Evolutionary conservation across 2,329 filamentous ascomycete genomes (phyloP).

Genomic region (Venturia carpophila): DNA sequence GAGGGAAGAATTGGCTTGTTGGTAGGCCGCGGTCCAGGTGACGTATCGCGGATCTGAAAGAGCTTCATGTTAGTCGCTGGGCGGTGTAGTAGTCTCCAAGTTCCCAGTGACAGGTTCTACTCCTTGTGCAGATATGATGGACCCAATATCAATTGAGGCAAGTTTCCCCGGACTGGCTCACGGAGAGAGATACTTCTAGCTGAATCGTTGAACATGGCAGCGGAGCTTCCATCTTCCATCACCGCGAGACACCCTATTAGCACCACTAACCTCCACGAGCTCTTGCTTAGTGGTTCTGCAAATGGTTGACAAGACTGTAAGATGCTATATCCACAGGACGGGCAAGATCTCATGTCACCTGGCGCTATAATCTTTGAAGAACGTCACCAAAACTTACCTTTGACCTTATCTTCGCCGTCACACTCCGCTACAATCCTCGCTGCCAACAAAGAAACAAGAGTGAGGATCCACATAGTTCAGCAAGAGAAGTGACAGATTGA

Average conservation of each 20-base stretch:
- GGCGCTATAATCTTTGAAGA: background rate
- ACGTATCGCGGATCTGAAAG: slow-evolving; percentile 6
- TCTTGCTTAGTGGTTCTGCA: background rate
- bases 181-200: background rate
- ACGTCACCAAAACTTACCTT: background rate
- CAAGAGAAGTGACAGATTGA: background rate
- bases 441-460: background rate
- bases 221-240: background rate
- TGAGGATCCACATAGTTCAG: background rate
- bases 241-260: too few relatives aligned
- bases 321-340: background rate
- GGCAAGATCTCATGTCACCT: too few relatives aligned
- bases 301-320: background rate
- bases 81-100: background rate
- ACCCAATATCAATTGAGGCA: too few relatives aligned
- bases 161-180: background rate
- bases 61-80: background rate
- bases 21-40: slow-evolving; percentile 33
- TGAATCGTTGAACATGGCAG: background rate
- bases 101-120: too few relatives aligned
- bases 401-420: background rate
- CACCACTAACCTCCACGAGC: too few relatives aligned
- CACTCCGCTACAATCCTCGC: background rate
- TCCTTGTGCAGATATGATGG: too few relatives aligned
- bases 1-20: slow-evolving; percentile 34